phyloP scores from a whole-genome alignment of 163 green algal species.

The Scenedesmus sp. region DNA sequence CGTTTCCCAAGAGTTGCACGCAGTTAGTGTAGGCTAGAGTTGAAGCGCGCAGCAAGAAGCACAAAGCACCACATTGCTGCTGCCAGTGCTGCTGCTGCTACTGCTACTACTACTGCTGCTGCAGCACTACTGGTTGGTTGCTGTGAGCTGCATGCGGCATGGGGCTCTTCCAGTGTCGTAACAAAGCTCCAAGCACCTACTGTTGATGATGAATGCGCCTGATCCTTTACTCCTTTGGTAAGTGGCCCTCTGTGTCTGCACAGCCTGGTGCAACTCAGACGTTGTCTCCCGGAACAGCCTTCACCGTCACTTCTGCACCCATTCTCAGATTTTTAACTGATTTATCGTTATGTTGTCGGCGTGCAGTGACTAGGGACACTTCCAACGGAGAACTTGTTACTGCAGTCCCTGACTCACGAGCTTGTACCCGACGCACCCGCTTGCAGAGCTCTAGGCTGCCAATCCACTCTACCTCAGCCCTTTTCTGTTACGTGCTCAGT shows the following conservation, averaged over 20 bases:
- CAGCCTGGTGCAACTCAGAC: not conserved
- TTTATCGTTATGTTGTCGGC: too few relatives aligned
- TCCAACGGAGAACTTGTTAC: not conserved
- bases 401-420: not conserved
- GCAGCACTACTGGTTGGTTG: not conserved
- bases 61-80: too few relatives aligned
- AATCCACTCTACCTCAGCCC: not conserved
- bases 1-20: too few relatives aligned
- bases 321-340: too few relatives aligned
- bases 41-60: too few relatives aligned
- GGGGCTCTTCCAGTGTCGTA: not conserved
- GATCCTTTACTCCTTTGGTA: not conserved
- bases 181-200: not conserved
- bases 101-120: not conserved
- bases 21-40: too few relatives aligned
- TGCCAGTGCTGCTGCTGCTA: not conserved
- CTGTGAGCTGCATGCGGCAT: not conserved
- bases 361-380: not conserved
- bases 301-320: not conserved
- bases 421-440: not conserved
- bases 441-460: not conserved
- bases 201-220: not conserved
- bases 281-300: too few relatives aligned
- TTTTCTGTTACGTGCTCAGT: not conserved
- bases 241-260: not conserved